Conservation (phyloP, 345 rosid species). For the Aquilaria sinensis region DNA sequence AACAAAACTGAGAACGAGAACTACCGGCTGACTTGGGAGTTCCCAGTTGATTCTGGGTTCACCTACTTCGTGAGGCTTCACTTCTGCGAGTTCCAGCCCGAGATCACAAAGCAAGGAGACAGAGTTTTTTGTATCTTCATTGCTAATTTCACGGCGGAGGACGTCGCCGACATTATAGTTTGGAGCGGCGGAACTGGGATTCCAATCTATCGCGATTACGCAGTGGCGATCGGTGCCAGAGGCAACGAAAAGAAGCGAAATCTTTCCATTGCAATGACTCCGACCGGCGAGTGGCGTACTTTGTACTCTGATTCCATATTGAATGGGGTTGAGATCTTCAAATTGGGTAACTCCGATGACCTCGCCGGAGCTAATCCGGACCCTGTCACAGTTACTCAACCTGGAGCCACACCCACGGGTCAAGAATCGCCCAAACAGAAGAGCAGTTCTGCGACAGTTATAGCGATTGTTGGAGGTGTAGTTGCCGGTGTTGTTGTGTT, state of each 20-base stretch:
- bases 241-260: conserved; percentile 18
- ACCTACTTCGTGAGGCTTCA: conserved; percentile 40
- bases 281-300: not conserved
- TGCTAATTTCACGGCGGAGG: conserved; percentile 14
- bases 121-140: conserved; percentile 14
- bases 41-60: conserved; percentile 31
- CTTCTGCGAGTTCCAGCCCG: conserved; percentile 34
- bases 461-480: conserved; percentile 16
- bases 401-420: not conserved
- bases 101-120: conserved; percentile 1
- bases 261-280: conserved; percentile 25
- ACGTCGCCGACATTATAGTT: conserved; percentile 6
- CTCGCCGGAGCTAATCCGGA: conserved; percentile 29
- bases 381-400: not conserved
- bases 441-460: not conserved
- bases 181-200: conserved; percentile 14
- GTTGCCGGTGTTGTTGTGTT: conserved; percentile 19
- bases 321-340: conserved; percentile 52
- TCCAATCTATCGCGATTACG: conserved; percentile 27
- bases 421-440: not conserved
- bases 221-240: conserved; percentile 4
- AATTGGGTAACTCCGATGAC: conserved; percentile 9
- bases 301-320: conserved; percentile 28
- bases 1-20: not conserved
- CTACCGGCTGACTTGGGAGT: conserved; percentile 41